A percentile compares a stretch with the other conserved stretches of the same genome.
These are phyloP conservation scores for Cyberlindnera mycetangii DNA, from an alignment of 805 yeast genomes.

Conservation along the genomic window DNA sequence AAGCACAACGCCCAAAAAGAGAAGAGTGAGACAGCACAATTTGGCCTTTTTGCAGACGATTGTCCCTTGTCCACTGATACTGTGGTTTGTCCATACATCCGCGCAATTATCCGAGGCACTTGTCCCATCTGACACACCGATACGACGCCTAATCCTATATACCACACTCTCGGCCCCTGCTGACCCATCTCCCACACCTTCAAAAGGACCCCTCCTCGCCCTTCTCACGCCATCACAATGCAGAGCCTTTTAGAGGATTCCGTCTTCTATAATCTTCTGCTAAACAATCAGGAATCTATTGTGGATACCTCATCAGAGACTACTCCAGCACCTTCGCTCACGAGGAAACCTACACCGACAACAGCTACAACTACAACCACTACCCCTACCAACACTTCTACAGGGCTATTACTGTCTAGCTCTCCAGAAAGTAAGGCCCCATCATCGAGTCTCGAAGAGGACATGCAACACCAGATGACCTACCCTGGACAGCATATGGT, in stretches of 20 bases:
- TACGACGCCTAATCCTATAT: background rate
- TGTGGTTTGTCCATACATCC: background rate
- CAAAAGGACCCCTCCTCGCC: conserved; percentile 3
- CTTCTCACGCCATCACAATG: conserved; percentile 11
- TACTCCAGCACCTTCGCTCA: conserved; percentile 8
- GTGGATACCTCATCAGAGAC: conserved; percentile 5
- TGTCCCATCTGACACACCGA: background rate
- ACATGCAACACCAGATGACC: conserved; percentile 10
- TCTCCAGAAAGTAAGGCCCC: background rate
- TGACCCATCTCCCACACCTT: background rate
- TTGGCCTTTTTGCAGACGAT: background rate
- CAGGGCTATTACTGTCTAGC: too few species aligned
- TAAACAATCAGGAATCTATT: conserved; percentile 17
- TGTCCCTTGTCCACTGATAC: background rate
- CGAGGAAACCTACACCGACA: background rate
- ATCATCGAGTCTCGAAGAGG: background rate
- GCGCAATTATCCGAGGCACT: background rate
- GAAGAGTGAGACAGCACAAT: background rate
- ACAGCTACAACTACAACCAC: too few species aligned
- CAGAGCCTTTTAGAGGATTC: conserved; percentile 26
- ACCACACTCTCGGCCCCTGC: background rate
- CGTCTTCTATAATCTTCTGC: conserved; percentile 21
- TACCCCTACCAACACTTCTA: too few species aligned
- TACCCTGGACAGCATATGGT: conserved; percentile 13
- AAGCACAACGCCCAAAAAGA: background rate